Evolutionary conservation across 2,329 filamentous ascomycete species (phyloP), one percentile per base, ranked within the genome.

Genomic region (Ophiognomonia clavigignenti-juglandacearum): DNA sequence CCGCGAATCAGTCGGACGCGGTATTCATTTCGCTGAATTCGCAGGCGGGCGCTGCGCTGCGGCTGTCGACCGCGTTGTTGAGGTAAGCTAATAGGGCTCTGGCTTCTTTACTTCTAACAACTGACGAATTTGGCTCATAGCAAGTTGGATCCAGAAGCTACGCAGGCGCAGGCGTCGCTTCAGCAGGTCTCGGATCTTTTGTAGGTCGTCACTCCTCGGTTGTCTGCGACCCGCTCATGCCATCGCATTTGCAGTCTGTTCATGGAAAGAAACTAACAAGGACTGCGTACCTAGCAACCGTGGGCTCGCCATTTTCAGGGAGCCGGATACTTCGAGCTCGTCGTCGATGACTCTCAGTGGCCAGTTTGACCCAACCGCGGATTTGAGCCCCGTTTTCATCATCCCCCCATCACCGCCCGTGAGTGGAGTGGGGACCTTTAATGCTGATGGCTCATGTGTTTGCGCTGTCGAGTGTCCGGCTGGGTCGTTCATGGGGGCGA

Each of bases 401-500:
- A 26, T 29, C 5, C n/a, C 16, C 6, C 37, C 34, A 6, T 6
- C 20, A 13, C n/a, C 20, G 27, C 43, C 36, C 11, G 27, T 39
- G 36, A 26, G 11, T 13, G 43, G 43, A 13, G 23, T 35, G 26
- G 43, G 43, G 6, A 40, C 27, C 11, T 9, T 46, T 24, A 16
- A 27, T 13, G 9, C 43, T 24, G 43, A 40, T 16, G 43, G 43
- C 7, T 40, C 43, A n/a, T 46, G 43, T 36, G 39, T n/a, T 13
- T 46, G 43, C 6, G 43, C 36, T 16, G 43, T 14, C 14, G 20
- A 39, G 26, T 46, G 43, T 18, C 43, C 43, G 2, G 43, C 43
- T 27, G 43, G 43, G 8, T 46, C 43, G 20, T 39, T 46, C 11
- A 36, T 11, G 34, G 4, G n/a, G 10, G n/a, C n/a, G 29, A 31